A percentile compares a stretch with the other conserved stretches of the same genome.
Evolutionary conservation across 768 basidiomycete species (phyloP).

Genomic region (Mycena filopes): DNA sequence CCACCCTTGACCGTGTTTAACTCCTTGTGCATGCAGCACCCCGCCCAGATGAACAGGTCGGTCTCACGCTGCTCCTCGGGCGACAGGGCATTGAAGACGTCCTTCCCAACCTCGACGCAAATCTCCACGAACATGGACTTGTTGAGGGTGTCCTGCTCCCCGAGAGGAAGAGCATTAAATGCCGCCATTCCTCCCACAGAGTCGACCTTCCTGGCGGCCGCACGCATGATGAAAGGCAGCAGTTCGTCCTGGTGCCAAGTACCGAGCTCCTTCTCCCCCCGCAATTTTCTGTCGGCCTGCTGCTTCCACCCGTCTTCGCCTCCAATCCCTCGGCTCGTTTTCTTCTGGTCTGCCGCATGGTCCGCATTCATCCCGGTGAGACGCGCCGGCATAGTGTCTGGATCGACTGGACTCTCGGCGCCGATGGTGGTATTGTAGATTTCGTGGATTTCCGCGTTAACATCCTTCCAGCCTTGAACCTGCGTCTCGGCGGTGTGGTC

Average conservation of each 20-base stretch:
- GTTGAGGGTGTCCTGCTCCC: neutral
- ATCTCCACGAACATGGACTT: neutral
- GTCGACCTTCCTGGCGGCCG: constrained; percentile 6
- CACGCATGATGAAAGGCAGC: neutral
- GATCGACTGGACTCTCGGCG: neutral
- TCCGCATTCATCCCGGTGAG: constrained; percentile 16
- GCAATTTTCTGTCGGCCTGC: constrained; percentile 24
- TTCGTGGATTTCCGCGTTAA: neutral
- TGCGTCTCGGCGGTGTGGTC: constrained; percentile 1
- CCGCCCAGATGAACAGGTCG: constrained; percentile 38
- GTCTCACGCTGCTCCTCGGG: constrained; percentile 20
- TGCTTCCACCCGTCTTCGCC: constrained; percentile 34
- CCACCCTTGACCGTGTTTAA: constrained; percentile 39
- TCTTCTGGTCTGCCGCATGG: constrained; percentile 42
- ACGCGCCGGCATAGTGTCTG: neutral
- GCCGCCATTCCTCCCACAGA: constrained; percentile 1
- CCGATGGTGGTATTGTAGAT: neutral
- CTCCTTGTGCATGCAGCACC: constrained; percentile 47
- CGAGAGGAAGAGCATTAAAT: constrained; percentile 12
- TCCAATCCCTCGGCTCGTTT: constrained; percentile 29
- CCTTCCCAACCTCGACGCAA: constrained; percentile 26
- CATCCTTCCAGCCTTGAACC: neutral
- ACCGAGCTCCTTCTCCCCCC: constrained; percentile 4
- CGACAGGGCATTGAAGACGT: constrained; percentile 30
- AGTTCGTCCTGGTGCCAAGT: neutral